Base-by-base conservation (phyloP, 2,329 filamentous ascomycete species). In the Colletotrichum abscissum region DNA sequence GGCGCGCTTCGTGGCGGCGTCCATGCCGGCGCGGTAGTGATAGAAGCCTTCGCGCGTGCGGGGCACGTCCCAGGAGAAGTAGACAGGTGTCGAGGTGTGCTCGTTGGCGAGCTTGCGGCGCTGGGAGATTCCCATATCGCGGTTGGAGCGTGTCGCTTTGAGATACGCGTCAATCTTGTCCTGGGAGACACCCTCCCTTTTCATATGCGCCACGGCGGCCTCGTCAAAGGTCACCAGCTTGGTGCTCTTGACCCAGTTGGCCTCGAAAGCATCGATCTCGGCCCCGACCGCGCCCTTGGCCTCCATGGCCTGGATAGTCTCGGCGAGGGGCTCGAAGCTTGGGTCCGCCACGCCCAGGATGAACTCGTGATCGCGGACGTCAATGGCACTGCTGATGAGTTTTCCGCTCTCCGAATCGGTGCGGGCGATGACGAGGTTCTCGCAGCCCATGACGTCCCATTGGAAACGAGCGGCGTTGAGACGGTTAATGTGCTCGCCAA, bases 381-480 rank as follows among this genome's bases (percentile, higher is more conserved):
- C 97, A 75, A 99, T 93, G 16, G 95, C 94, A 73, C 93, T 97
- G 72, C 93, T 97, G 68, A 99, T 88, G 26, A 99, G 89, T 81
- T 92, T 95, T 58, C 96, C 97, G 75, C 94, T 97, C 84, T 98
- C 97, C 0, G 95, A 97, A 82, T 99, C 97, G 1, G 97, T 98
- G 71, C 97, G 92, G 3, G 97, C 97, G 80, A 99, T 97, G 55
- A 98, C 91, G 4, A 98, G 88, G 82, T 97, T 98, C 85, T 99
- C 97, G 65, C 91, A 92, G 59, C 96, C 97, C 96, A 99, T 98
- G 78, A 98, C 88, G 79, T 99, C 97, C 96, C 96, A 99, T 81
- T 99, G 97, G 86, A 98, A 98, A 73, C 97, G 92, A 3, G 96
- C 92, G 1, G 97, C 95, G 24, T 95, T 92, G 5, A 99, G 91